Evolutionary conservation across 2,329 filamentous ascomycete species (phyloP).

Genomic region (Pezicula neosporulosa): DNA sequence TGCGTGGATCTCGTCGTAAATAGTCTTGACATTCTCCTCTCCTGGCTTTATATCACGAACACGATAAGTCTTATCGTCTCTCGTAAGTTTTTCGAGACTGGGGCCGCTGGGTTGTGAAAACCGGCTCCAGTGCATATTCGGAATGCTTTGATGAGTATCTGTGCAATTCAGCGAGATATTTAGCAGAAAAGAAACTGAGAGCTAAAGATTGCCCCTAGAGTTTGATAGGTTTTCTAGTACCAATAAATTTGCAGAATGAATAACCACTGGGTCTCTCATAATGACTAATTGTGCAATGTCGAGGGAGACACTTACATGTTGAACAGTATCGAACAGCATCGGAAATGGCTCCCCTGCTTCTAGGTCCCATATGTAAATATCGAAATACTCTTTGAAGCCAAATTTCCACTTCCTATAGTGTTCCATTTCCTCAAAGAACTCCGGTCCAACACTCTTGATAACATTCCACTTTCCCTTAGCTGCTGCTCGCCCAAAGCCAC

Average conservation of each 20-base stretch:
- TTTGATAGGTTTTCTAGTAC: too few relatives aligned
- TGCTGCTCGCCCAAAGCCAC: conserved; percentile 35
- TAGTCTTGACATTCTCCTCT: conserved; percentile 25
- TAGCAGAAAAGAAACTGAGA: too few relatives aligned
- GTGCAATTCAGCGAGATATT: not conserved
- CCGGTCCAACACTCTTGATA: conserved; percentile 29
- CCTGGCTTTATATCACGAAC: conserved; percentile 33
- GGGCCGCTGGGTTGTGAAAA: conserved; percentile 27
- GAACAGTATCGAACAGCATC: conserved; percentile 27
- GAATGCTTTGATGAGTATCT: conserved; percentile 34
- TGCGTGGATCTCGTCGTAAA: conserved; percentile 29
- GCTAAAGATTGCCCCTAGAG: too few relatives aligned
- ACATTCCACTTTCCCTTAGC: conserved; percentile 33
- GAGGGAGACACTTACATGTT: conserved; percentile 20
- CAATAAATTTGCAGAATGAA: too few relatives aligned
- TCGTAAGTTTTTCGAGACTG: conserved; percentile 33
- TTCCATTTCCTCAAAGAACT: conserved; percentile 38
- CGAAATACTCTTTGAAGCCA: conserved; percentile 39
- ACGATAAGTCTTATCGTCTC: conserved; percentile 30
- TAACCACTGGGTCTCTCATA: too few relatives aligned
- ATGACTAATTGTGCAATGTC: too few relatives aligned
- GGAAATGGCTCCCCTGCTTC: conserved; percentile 28
- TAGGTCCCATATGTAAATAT: conserved; percentile 38
- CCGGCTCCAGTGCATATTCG: conserved; percentile 28
- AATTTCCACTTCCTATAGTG: conserved; percentile 32